Evolutionary conservation across 176 grass and related monocot genomes (phyloP), one percentile per base, ranked within the genome.

Genomic region (Aegilops sharonensis): DNA sequence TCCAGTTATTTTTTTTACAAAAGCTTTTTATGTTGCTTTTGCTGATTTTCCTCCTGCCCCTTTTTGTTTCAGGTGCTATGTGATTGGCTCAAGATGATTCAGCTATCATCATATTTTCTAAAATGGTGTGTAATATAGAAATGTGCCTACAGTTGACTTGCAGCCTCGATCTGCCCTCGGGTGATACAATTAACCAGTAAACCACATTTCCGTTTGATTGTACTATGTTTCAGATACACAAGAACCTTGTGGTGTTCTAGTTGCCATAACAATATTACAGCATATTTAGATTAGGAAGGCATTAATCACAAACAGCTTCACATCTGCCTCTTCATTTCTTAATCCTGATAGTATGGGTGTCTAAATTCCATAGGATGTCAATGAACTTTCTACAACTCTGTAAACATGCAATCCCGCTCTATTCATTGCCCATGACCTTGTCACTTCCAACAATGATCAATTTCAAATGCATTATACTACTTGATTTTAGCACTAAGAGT

Each of bases 11-110:
- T 43, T 43, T 31, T 87, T 47, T 60, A 25, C 72, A 61, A 3
- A 83, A 45, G 21, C 5, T 29, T 48, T 88, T 68, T 45, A 13
- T 83, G 21, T 9, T 78, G 9, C 50, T n/a, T 61, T 74, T 83
- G 2, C 25, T 15, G 12, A 63, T 12, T 27, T 78, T 56, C 1
- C 15, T 84, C 20, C 34, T 13, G 18, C 11, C 17, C 17, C 20
- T 71, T 88, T 43, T 35, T 52, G 48, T 13, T 63, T 45, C 63
- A 88, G 24, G 14, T 70, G 18, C 11, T 40, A 37, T 74, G 73
- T 21, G 32, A 68, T 70, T 64, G 69, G 57, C 63, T 64, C 42
- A 77, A 83, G 32, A 76, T 68, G 25, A 60, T 39, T 67, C 54
- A 27, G 48, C 10, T 17, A 64, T 59, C 17, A 30, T 40, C 15